Evolutionary conservation across 179 eudicot species (phyloP).

Genomic region (Spergularia azorica): DNA sequence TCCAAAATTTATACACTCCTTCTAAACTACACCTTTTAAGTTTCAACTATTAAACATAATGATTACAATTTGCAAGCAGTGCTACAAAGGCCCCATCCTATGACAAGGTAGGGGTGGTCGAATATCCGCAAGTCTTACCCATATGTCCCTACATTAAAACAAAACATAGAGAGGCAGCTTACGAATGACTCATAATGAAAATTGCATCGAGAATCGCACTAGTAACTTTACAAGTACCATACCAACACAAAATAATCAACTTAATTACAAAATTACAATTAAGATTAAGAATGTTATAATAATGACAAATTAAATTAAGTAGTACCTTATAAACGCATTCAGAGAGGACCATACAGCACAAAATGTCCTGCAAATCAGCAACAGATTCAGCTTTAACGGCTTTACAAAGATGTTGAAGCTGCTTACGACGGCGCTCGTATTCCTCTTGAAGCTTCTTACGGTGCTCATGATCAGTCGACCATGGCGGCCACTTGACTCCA

Average conservation of each 20-base stretch:
- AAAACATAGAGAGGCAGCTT: no score
- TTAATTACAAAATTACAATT: background rate
- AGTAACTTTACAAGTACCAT: background rate
- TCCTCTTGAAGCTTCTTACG: slow-evolving; percentile 70
- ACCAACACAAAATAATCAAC: background rate
- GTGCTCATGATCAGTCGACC: slow-evolving; percentile 65
- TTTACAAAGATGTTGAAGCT: slow-evolving; percentile 57
- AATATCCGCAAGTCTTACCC: no score
- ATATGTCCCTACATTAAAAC: no score
- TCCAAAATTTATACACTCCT: background rate
- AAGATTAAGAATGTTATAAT: background rate
- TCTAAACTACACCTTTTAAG: no score
- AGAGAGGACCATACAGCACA: slow-evolving; percentile 94
- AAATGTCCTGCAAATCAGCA: slow-evolving; percentile 89
- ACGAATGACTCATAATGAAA: no score
- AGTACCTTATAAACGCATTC: slow-evolving; percentile 95
- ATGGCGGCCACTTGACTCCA: slow-evolving; percentile 65
- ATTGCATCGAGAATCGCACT: no score
- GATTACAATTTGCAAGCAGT: no score
- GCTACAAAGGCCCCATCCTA: no score
- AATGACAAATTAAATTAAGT: background rate
- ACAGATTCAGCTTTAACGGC: slow-evolving; percentile 80
- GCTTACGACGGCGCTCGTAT: slow-evolving; percentile 63
- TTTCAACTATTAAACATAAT: no score
- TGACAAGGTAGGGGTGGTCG: no score